Evolutionary conservation across 2,329 filamentous ascomycete genomes (phyloP), one percentile per base, ranked within the genome.

Genomic region (Berkeleyomyces basicola): DNA sequence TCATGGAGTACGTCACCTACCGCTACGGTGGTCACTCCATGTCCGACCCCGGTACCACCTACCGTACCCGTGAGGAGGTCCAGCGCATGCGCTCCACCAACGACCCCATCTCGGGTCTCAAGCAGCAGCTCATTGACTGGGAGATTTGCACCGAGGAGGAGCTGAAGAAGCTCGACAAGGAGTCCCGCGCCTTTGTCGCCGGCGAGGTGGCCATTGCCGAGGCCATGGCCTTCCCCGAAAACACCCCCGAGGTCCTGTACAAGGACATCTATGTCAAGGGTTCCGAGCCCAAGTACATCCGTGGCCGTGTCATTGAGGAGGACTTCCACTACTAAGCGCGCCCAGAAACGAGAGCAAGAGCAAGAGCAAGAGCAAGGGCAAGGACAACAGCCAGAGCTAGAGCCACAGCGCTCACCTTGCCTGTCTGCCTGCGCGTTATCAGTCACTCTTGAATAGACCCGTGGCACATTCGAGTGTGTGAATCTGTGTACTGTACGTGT

Each of bases 81-180:
- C 92, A 96, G 82, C 91, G 92, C 76, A 99, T 99, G 93, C 89
- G 93, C 72, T 95, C 88, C 70, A 99, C 93, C 78, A 89, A 97
- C 78, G 93, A 99, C 78, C 90, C 93, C 69, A 99, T 99, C 72
- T 90, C 91, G 71, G 93, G 93, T 65, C 84, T 99, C 70, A 97
- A 97, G 85, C 88, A 93, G 80, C 96, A 96, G 82, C 86, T 99
- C 68, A 79, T 99, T 64, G 93, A 99, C 77, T 99, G 93, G 93
- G 83, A 83, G 65, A 87, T 99, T 68, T 85, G 85, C 69, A 84
- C 81, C 66, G 93, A 99, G 81, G 91, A 96, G 47, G 92, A 97
- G 78, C 86, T 99, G 74, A 99, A 99, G 87, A 74, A 75, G 68
- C 85, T 99, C 69, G 93, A 99, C 81, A 97, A 96, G 84, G 84